Evolutionary conservation across 164 flowering plant genomes (phyloP), one percentile per base, ranked within the genome.

Genomic region (Sedum album): DNA sequence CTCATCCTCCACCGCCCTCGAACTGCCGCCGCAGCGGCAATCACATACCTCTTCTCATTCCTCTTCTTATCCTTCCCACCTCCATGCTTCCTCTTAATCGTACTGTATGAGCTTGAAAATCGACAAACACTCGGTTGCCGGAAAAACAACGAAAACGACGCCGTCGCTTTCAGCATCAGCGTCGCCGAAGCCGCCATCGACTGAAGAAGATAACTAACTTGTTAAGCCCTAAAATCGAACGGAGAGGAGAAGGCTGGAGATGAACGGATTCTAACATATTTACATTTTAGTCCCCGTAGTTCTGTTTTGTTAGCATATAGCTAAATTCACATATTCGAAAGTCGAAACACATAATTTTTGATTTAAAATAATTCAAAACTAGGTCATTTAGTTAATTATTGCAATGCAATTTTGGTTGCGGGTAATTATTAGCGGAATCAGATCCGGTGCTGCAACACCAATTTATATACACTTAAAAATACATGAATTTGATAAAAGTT

Each of bases 121-220:
- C 25, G 60, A 25, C 28, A 23, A 25, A 25, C 11, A 10, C 28
- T 55, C 18, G 31, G 62, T 28, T 26, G 5, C 18, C 33, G 62
- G 20, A 11, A 57, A 26, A 57, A 57, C 18, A 57, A 15, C 1
- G 33, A 13, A 13, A 57, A 57, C 20, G 33, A 57, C 31, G 62
- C 31, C 31, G 62, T 13, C 3, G 33, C 23, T 57, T 57, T 57
- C 35, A 57, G 31, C 60, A n/a, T 57, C 35, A 57, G 38, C 38
- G 62, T 26, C 20, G 15, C 31, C 62, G 62, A 57, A 30, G 62
- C 62, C 31, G 62, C 62, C 62, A 57, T 57, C 2, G 33, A 57
- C 17, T 2, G 31, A 25, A 55, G 25, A 55, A 55, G 60, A 15
- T 55, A 55, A 55, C 60, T 55, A 55, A 25, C 25, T 55, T 25